These are phyloP conservation scores for Alternaria panax DNA, from an alignment of 2,329 filamentous ascomycete species.

Conservation along the genomic window DNA sequence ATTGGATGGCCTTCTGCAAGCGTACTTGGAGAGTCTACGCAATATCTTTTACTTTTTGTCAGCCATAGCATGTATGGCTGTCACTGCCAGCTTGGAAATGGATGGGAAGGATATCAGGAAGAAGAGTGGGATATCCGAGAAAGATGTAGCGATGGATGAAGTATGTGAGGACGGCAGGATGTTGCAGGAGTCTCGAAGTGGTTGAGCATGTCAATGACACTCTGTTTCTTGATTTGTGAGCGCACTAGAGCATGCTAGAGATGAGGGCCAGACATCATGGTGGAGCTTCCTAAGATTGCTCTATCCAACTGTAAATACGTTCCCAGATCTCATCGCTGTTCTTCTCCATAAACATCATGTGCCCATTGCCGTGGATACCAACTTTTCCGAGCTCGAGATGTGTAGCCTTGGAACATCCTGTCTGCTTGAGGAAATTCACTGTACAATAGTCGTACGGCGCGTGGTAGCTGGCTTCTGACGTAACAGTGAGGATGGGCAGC, in stretches of 20 bases:
- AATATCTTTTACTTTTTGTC: constrained; percentile 37
- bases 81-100: constrained; percentile 28
- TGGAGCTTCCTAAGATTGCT: neutral
- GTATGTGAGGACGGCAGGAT: neutral
- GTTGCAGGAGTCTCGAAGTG: neutral
- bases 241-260: neutral
- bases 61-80: constrained; percentile 18
- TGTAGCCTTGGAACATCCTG: constrained; percentile 16
- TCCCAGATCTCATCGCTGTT: constrained; percentile 5
- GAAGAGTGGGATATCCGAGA: constrained; percentile 4
- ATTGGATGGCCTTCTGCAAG: constrained; percentile 29
- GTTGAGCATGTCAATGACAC: neutral
- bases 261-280: neutral
- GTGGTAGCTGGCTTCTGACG: constrained; percentile 53
- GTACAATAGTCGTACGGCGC: constrained; percentile 62
- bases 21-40: constrained; percentile 33
- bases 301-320: constrained; percentile 5
- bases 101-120: constrained; percentile 37
- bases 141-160: neutral
- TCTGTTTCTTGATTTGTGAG: neutral
- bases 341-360: constrained; percentile 11
- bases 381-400: constrained; percentile 16
- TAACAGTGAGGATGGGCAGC: constrained; percentile 59
- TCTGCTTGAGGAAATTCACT: constrained; percentile 58
- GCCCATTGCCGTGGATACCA: constrained; percentile 7